Evolutionary conservation across 2,329 filamentous ascomycete genomes (phyloP), one percentile per base, ranked within the genome.

Genomic region (Claviceps maximensis): DNA sequence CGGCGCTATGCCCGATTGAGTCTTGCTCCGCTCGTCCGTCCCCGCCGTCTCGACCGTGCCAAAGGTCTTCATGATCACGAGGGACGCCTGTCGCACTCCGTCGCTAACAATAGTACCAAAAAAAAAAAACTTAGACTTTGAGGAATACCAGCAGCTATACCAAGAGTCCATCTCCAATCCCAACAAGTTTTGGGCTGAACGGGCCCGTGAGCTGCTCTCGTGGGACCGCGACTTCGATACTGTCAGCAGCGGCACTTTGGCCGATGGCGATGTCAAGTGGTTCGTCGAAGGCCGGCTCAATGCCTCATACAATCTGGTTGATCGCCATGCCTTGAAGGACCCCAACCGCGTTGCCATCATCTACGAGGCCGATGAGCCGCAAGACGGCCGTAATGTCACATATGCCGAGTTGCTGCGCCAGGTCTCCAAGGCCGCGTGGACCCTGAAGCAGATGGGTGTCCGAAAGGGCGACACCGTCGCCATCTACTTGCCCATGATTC

Each of bases 401-500:
- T 98, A 97, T 63, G 81, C 86, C 62, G 90, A 98, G 78, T 85
- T 98, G 51, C 80, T 97, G 57, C 84, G 89, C 58, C 82, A 98
- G 70, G 91, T 98, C 50, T 96, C 86, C 64, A 86, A 82, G 69
- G 82, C 89, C 17, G 86, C 93, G 46, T 89, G 88, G 75, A 85
- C 87, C 25, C 79, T 98, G 61, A 95, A 90, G 77, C 81, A 91
- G 74, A 93, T 95, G 82, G 93, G 93, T 58, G 91, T 98, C 56
- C 83, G 86, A 75, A 97, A 96, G 77, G 93, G 93, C 53, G 93
- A 98, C 71, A 95, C 90, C 4, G 90, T 98, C 54, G 93, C 89
- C 58, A 87, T 98, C 60, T 98, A 98, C 75, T 74, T 98, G 59
- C 93, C 93, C 68, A 98, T 98, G 93, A 95, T 98, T 69, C 93